phyloP scores from a whole-genome alignment of 2,329 filamentous ascomycete genomes.

The Xylariaceae sp. region DNA sequence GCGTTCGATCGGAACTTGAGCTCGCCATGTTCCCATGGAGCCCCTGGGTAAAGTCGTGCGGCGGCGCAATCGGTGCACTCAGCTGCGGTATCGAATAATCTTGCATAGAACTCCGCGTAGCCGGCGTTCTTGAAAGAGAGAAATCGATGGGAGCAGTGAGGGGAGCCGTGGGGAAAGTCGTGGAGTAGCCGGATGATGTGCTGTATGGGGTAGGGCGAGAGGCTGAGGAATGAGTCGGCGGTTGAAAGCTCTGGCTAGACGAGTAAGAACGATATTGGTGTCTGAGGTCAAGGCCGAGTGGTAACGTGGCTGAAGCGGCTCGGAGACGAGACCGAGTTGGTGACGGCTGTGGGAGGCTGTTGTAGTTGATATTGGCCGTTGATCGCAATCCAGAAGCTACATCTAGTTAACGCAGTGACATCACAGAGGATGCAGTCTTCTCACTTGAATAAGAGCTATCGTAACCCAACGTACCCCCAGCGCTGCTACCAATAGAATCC shows the following conservation, averaged over 20 bases:
- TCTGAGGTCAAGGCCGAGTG: conserved; percentile 31
- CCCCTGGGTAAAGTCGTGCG: conserved; percentile 48
- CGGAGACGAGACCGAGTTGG: conserved; percentile 45
- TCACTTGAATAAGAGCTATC: conserved; percentile 51
- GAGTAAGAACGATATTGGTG: conserved; percentile 32
- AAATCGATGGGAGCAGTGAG: conserved; percentile 51
- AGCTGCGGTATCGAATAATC: conserved; percentile 52
- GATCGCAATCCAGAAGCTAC: conserved; percentile 45
- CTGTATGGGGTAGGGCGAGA: conserved; percentile 38
- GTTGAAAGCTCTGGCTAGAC: conserved; percentile 28
- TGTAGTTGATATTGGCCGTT: conserved; percentile 46
- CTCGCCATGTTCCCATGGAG: conserved; percentile 40
- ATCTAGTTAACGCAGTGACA: conserved; percentile 13
- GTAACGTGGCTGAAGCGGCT: conserved; percentile 38
- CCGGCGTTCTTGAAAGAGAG: conserved; percentile 41
- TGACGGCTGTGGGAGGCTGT: conserved; percentile 41
- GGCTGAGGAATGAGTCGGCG: conserved; percentile 29
- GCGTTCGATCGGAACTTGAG: conserved; percentile 36
- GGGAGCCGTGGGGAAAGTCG: conserved; percentile 50
- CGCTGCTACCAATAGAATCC: conserved; percentile 41
- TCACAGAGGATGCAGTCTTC: conserved; percentile 18
- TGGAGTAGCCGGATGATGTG: conserved; percentile 42
- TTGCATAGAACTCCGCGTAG: conserved; percentile 33
- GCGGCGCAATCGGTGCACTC: conserved; percentile 49
- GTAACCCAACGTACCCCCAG: conserved; percentile 42